Evolutionary conservation across 257 asterid genomes (phyloP), one percentile per base, ranked within the genome.

Genomic region (Jasminum sambac): DNA sequence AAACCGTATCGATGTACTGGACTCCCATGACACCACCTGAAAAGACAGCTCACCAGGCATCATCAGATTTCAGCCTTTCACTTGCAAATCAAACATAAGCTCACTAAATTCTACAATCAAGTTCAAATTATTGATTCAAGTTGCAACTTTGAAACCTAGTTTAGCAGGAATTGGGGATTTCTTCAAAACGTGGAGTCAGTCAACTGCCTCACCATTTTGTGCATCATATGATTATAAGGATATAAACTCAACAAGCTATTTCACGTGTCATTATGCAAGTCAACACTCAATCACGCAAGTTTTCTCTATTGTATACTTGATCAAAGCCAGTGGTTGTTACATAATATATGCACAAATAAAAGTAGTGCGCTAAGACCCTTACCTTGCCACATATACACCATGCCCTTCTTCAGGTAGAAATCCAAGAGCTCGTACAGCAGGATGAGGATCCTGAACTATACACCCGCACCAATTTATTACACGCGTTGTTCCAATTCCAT

Each of bases 1-100:
- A 91, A 85, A 77, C 98, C 95, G 79, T 89, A 94, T 38, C 96
- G 83, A 76, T 91, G 95, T 37, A 65, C 99, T 73, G 99, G 99
- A 83, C 99, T 94, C 63, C 99, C 99, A 66, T 91, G 96, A 80
- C 99, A 91, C 98, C 96, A 88, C 91, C 99, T 94, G 88, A 77
- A 75, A 64, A 70, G 16, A 55, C 21, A 3, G 62, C 34, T 55
- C 62, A 55, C 36, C 0, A 55, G 6, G 62, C n/a, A n/a, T 55
- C 62, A 55, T 55, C 26, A 55, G 62, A n/a, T n/a, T n/a, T n/a
- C n/a, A n/a, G n/a, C n/a, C 34, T 44, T 38, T 12, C 11, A 72
- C 74, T 69, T 52, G 26, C 60, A 71, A 52, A 30, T n/a, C n/a
- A n/a, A n/a, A n/a, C n/a, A 55, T 57, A 25, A 57, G 68, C 69